Conservation (phyloP, 805 yeast species). For the Wickerhamomyces strasburgensis region DNA sequence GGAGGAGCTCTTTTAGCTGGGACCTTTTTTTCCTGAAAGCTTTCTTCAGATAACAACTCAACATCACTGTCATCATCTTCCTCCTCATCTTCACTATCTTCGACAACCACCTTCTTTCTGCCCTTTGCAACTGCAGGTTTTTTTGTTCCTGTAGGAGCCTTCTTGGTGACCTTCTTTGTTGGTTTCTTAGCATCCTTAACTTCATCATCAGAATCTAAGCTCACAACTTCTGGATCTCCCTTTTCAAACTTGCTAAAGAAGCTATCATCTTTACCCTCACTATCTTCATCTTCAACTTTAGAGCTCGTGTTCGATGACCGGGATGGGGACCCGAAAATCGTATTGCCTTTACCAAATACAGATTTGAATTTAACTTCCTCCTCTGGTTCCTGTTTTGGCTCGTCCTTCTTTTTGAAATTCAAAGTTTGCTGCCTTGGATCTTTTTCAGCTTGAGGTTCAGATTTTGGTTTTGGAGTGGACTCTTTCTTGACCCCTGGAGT, state of each 20-base stretch:
- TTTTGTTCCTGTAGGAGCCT: constrained; percentile 7
- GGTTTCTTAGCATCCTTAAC: constrained; percentile 3
- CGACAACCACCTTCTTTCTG: constrained; percentile 8
- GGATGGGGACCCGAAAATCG: constrained; percentile 27
- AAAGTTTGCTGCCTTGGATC: constrained; percentile 2
- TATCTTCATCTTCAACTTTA: constrained; percentile 3
- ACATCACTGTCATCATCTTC: constrained; percentile 8
- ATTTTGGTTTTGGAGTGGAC: neutral
- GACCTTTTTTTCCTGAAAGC: constrained; percentile 6
- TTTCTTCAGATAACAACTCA: constrained; percentile 2
- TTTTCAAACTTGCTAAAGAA: constrained; percentile 4
- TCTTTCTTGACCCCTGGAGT: constrained; percentile 7
- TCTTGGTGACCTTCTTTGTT: constrained; percentile 1
- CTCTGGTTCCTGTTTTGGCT: constrained; percentile 11
- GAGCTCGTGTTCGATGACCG: constrained; percentile 1
- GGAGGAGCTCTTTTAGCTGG: constrained; percentile 2
- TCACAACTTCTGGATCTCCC: constrained; percentile 1
- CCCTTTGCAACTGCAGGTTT: constrained; percentile 7
- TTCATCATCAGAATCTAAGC: constrained; percentile 6
- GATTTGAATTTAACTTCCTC: constrained; percentile 28
- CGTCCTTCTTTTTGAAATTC: constrained; percentile 12
- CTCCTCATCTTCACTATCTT: constrained; percentile 16
- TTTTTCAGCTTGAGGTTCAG: neutral
- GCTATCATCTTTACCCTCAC: constrained; percentile 2
- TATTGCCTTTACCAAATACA: constrained; percentile 31